These are phyloP conservation scores for Mucor indicus DNA, from an alignment of 371 early-diverging fungal species.

Conservation along the genomic window DNA sequence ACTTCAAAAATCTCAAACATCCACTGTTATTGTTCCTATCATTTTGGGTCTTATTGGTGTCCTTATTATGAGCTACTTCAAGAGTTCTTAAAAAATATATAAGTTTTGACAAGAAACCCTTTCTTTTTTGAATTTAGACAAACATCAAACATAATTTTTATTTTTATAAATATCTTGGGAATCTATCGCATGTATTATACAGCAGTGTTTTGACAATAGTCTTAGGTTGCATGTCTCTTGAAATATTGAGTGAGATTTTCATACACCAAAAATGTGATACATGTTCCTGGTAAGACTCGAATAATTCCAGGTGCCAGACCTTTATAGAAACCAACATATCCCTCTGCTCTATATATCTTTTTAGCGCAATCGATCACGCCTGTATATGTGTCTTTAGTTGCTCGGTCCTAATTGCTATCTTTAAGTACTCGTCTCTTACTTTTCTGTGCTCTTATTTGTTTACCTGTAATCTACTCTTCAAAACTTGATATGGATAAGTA, in stretches of 20 bases:
- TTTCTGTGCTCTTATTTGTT: conserved; percentile 7
- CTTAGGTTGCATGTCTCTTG: conserved; percentile 50
- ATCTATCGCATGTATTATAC: no score
- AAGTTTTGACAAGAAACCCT: background rate
- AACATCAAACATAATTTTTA: no score
- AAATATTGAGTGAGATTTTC: conserved; percentile 80
- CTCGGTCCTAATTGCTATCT: conserved; percentile 24
- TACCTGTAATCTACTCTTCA: conserved; percentile 85
- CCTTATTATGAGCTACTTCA: conserved; percentile 15
- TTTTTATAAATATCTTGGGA: no score
- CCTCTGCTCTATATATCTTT: conserved; percentile 74
- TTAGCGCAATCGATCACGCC: conserved; percentile 71
- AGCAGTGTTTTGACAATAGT: background rate
- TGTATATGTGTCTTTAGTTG: conserved; percentile 49
- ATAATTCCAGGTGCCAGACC: conserved; percentile 88
- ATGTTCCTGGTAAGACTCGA: conserved; percentile 93
- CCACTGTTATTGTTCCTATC: conserved; percentile 22
- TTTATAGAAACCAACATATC: conserved; percentile 90
- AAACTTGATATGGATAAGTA: conserved; percentile 96
- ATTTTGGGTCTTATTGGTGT: conserved; percentile 32
- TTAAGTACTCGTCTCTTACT: background rate
- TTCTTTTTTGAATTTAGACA: no score
- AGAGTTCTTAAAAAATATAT: background rate
- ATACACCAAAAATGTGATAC: conserved; percentile 94
- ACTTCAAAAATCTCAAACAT: conserved; percentile 9